These are phyloP conservation scores for Aspergillus sp. DNA, from an alignment of 2,329 filamentous ascomycete species.

Conservation along the genomic window DNA sequence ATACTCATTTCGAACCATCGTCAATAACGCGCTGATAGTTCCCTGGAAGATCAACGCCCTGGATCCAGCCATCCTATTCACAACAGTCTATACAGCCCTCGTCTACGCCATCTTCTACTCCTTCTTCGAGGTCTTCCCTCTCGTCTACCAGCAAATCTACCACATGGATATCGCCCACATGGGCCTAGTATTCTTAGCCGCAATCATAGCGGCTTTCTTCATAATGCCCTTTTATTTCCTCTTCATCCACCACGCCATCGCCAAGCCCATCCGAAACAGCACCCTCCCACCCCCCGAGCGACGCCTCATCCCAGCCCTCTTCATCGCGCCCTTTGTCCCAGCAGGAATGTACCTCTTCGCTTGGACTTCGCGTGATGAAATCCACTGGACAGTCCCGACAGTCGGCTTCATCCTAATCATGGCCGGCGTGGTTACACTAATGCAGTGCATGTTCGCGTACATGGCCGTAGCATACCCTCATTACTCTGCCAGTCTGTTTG, in stretches of 20 bases:
- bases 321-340: constrained; percentile 53
- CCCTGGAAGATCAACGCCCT: constrained; percentile 61
- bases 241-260: constrained; percentile 50
- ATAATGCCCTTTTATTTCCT: constrained; percentile 57
- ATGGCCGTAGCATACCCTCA: constrained; percentile 35
- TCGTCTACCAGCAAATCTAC: not conserved
- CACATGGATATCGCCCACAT: not conserved
- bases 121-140: constrained; percentile 34
- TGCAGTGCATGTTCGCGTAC: constrained; percentile 45
- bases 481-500: constrained; percentile 38
- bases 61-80: constrained; percentile 62
- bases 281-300: constrained; percentile 53
- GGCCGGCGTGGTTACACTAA: constrained; percentile 43
- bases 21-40: constrained; percentile 56
- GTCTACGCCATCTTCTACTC: constrained; percentile 50
- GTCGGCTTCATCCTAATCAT: constrained; percentile 42
- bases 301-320: constrained; percentile 54
- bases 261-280: constrained; percentile 50
- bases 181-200: not conserved
- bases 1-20: not conserved
- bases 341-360: constrained; percentile 58
- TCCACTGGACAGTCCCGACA: constrained; percentile 34
- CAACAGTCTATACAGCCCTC: constrained; percentile 61
- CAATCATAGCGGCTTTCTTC: constrained; percentile 25
- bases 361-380: constrained; percentile 15